Evolutionary conservation across 2,329 filamentous ascomycete species (phyloP), one percentile per base, ranked within the genome.

Genomic region (Colletotrichum magnum): DNA sequence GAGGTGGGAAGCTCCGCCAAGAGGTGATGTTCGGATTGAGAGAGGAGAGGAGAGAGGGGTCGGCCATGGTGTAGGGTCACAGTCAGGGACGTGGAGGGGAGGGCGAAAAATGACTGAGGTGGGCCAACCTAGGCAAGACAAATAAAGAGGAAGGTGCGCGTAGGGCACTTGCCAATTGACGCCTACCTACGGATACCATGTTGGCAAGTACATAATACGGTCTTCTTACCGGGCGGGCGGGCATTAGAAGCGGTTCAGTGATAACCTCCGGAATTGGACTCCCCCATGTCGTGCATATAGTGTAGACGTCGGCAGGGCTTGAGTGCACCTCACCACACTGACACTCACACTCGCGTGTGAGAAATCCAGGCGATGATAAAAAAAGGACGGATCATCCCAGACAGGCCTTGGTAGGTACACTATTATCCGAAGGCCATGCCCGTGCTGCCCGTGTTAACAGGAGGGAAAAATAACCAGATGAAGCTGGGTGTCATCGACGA

Each of bases 231-330:
- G 32, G 39, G 32, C 36, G 21, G 45, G 32, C 15, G 32, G 21
- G 41, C 50, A 39, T 39, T 50, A 12, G 45, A 16, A 48, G 41
- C 51, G 41, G 54, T 66, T 43, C 57, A 66, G 56, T 62, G 63
- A 67, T 51, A 61, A 51, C 43, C 56, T 67, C 43, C 56, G 50
- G 56, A 69, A 41, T 47, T 57, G 52, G 50, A 39, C 18, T 32
- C 18, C 61, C 54, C 67, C 67, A 67, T 57, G 67, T 69, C 67
- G 63, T 67, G 63, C 56, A 69, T 62, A 69, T 57, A 45, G 32
- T 36, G 32, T 43, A 43, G 51, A 64, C 32, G 43, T 61, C 57
- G 56, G 53, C 48, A 68, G 47, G 60, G 28, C 48, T 53, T 50
- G 43, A 24, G 39, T 50, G 41, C 21, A 58, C 53, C n/a, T 64